A percentile compares a stretch with the other conserved stretches of the same genome.
Conservation (phyloP, 345 rosid species). For the Microthlaspi erraticum region DNA sequence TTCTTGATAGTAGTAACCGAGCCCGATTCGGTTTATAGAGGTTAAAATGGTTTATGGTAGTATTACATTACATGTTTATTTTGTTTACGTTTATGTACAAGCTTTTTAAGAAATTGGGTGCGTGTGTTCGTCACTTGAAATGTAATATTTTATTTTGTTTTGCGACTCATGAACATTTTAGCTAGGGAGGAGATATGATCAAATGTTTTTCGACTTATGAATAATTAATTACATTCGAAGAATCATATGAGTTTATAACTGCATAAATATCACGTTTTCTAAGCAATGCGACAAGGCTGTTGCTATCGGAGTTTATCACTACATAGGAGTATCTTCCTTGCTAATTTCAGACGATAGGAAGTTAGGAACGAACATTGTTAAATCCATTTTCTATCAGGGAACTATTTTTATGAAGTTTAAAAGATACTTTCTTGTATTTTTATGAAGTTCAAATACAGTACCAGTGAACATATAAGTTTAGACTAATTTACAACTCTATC, state of each 20-base stretch:
- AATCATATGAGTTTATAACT: not conserved
- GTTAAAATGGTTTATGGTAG: slow-evolving; percentile 12
- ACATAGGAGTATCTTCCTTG: not conserved
- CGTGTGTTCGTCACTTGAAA: slow-evolving; percentile 15
- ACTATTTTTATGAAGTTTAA: slow-evolving; percentile 5
- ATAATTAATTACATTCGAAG: not conserved
- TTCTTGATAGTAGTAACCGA: not conserved
- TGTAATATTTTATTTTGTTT: slow-evolving; percentile 14
- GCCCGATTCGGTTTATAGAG: slow-evolving; percentile 5
- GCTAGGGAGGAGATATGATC: too few relatives aligned
- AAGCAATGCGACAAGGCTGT: too few relatives aligned
- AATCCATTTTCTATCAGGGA: not conserved
- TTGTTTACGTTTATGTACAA: slow-evolving; percentile 23
- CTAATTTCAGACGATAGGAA: slow-evolving; percentile 13
- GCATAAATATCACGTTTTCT: not conserved
- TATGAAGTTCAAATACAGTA: too few relatives aligned
- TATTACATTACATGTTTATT: slow-evolving; percentile 8
- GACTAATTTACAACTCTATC: not conserved
- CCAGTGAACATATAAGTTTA: too few relatives aligned
- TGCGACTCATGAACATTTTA: too few relatives aligned
- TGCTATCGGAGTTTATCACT: too few relatives aligned
- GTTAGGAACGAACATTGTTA: slow-evolving; percentile 18
- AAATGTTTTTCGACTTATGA: not conserved
- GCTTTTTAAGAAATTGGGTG: slow-evolving; percentile 7
- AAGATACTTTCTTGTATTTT: too few relatives aligned